phyloP scores from a whole-genome alignment of 768 basidiomycete genomes.

The Russula foetens region DNA sequence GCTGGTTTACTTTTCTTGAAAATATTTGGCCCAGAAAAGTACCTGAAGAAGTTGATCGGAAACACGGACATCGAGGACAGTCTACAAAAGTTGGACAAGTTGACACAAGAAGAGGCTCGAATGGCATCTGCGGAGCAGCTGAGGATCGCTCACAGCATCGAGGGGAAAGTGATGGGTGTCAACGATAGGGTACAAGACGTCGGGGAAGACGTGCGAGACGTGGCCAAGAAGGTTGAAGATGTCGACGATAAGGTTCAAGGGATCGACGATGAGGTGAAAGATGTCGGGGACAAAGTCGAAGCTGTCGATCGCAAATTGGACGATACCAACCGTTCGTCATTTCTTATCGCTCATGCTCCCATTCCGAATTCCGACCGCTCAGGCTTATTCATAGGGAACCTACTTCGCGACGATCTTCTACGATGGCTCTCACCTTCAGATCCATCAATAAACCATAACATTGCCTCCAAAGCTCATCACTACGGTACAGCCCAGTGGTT shows the following conservation, averaged over 20 bases:
- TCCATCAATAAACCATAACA: background rate
- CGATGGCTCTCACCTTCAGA: background rate
- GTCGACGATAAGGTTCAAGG: background rate
- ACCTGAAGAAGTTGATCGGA: background rate
- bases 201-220: no score
- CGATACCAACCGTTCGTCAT: background rate
- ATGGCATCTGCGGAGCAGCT: background rate
- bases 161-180: background rate
- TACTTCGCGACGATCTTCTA: background rate
- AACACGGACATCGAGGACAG: background rate
- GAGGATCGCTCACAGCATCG: background rate
- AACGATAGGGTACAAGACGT: background rate
- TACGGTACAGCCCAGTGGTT: background rate
- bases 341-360: background rate
- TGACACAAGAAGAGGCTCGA: background rate
- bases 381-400: background rate
- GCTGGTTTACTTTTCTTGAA: no score
- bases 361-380: background rate
- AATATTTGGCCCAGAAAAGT: background rate
- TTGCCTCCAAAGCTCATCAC: background rate
- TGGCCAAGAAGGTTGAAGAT: background rate
- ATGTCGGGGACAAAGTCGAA: background rate
- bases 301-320: background rate
- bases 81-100: background rate
- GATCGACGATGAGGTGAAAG: background rate